Percentiles rank a stretch among this genome's conserved stretches.
Evolutionary conservation across 148 eudicot genomes (phyloP).

Genomic region (Persicaria tinctoria): DNA sequence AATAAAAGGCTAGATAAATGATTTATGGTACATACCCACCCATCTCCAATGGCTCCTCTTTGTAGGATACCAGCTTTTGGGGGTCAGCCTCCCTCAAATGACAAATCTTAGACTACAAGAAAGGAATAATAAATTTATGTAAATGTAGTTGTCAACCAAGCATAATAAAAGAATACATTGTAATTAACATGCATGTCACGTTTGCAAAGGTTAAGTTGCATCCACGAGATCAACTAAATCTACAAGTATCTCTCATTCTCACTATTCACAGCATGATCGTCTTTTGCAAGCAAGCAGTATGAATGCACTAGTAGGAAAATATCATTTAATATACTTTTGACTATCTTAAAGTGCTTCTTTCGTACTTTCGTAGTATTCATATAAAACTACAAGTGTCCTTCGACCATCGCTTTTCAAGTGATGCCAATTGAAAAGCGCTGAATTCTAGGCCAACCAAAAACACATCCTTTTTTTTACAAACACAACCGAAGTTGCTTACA

Average conservation of each 20-base stretch:
- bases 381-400: not conserved
- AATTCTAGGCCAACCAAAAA: not conserved
- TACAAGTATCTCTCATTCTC: not conserved
- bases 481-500: not conserved
- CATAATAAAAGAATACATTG: not conserved
- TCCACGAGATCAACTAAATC: not conserved
- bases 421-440: not conserved
- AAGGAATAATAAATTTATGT: not conserved
- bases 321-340: not conserved
- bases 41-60: constrained; percentile 83
- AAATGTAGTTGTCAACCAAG: not conserved
- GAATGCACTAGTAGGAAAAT: not conserved
- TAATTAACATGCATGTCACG: not conserved
- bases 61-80: constrained; percentile 36
- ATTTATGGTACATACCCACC: constrained; percentile 69
- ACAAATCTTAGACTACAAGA: constrained; percentile 68
- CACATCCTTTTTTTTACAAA: not conserved
- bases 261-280: not conserved
- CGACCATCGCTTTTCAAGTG: not conserved
- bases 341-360: not conserved
- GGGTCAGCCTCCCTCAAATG: constrained; percentile 58
- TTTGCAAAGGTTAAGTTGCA: not conserved
- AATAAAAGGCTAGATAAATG: not conserved
- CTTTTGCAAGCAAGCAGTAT: not conserved
- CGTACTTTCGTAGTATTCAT: not conserved